These are phyloP conservation scores for Postia placenta DNA, from an alignment of 768 basidiomycete genomes.

Conservation along the genomic window DNA sequence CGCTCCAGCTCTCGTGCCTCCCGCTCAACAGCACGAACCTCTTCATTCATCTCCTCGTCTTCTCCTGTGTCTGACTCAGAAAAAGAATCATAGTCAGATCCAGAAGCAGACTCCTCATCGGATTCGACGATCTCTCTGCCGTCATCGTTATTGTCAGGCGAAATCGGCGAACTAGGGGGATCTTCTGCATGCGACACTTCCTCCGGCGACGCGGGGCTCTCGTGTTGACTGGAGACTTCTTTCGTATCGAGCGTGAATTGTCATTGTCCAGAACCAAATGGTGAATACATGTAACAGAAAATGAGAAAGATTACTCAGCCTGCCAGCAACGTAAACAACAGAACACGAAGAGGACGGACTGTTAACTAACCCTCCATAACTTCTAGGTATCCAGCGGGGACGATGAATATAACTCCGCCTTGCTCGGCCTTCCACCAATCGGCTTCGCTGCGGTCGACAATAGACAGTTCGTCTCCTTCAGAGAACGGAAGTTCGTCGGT, in stretches of 20 bases:
- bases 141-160: constrained; percentile 18
- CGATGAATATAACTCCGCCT: constrained; percentile 80
- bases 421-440: constrained; percentile 98
- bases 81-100: constrained; percentile 40
- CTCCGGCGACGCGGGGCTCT: neutral
- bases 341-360: constrained; percentile 47
- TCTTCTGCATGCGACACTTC: neutral
- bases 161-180: neutral
- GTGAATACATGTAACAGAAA: constrained; percentile 33
- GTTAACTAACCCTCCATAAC: constrained; percentile 82
- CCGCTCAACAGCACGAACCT: constrained; percentile 44
- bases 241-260: constrained; percentile 8
- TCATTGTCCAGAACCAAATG: constrained; percentile 16
- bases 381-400: constrained; percentile 90
- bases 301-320: constrained; percentile 75
- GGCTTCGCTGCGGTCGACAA: constrained; percentile 78
- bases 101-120: constrained; percentile 25
- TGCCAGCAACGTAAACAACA: constrained; percentile 56
- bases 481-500: constrained; percentile 81
- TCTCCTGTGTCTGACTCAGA: constrained; percentile 35
- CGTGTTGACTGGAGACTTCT: neutral
- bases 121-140: constrained; percentile 19
- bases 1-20: constrained; percentile 69
- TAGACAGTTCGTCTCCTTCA: constrained; percentile 71
- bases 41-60: constrained; percentile 28